phyloP scores from a whole-genome alignment of 2,329 filamentous ascomycete species.

The Lasiodiplodia sp. region DNA sequence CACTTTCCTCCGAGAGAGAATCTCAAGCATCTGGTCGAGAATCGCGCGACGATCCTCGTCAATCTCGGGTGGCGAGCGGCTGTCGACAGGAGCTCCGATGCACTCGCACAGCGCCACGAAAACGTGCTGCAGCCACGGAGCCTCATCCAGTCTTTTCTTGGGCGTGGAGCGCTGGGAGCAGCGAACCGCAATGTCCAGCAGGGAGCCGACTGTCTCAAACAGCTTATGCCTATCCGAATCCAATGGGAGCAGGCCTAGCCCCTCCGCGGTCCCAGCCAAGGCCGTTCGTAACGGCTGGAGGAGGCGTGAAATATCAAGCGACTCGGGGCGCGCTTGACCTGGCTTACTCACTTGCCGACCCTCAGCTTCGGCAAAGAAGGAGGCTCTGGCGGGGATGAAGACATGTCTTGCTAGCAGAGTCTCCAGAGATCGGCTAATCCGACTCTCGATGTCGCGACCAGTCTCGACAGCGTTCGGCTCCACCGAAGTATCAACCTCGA shows the following conservation, averaged over 20 bases:
- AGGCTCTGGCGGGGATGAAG: constrained; percentile 48
- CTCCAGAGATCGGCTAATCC: constrained; percentile 38
- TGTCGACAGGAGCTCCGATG: constrained; percentile 39
- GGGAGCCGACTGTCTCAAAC: constrained; percentile 24
- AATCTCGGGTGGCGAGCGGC: constrained; percentile 32
- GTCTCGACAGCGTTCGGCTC: constrained; percentile 19
- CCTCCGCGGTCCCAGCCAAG: background rate
- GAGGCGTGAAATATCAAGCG: constrained; percentile 31
- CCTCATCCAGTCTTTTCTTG: constrained; percentile 49
- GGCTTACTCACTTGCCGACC: constrained; percentile 11
- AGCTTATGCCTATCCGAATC: constrained; percentile 21
- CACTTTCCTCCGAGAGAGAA: constrained; percentile 38
- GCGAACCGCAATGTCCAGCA: constrained; percentile 52
- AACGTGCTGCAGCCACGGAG: constrained; percentile 53
- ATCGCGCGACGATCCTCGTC: constrained; percentile 28
- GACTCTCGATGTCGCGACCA: constrained; percentile 12
- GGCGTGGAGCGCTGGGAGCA: constrained; percentile 50
- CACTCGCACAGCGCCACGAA: constrained; percentile 48
- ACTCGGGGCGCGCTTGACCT: constrained; percentile 31
- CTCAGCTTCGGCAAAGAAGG: constrained; percentile 42
- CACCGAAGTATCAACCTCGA: constrained; percentile 13
- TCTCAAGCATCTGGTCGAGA: constrained; percentile 38
- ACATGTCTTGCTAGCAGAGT: constrained; percentile 51
- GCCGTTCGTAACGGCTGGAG: constrained; percentile 13
- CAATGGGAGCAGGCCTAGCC: constrained; percentile 1